Percentiles rank a stretch among this genome's conserved stretches.
Evolutionary conservation across 768 basidiomycete species (phyloP).

Genomic region (Cystofilobasidium bisporidii): DNA sequence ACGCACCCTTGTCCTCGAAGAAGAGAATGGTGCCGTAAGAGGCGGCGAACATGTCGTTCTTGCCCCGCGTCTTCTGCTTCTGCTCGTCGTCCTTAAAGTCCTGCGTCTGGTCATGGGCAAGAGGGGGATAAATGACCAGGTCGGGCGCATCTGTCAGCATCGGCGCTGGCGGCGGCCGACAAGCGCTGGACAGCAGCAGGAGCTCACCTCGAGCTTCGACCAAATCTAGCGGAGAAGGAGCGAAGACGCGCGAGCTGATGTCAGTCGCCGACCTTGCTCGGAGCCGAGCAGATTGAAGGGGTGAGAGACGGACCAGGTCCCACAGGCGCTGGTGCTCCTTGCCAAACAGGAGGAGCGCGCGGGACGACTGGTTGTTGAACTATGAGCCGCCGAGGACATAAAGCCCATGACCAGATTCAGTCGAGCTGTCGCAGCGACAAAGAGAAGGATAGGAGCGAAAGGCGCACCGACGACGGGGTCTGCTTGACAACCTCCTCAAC

Average conservation of each 20-base stretch:
- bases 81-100: slow-evolving; percentile 16
- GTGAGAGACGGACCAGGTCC: slow-evolving; percentile 28
- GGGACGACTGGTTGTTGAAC: slow-evolving; percentile 39
- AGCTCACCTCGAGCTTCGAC: slow-evolving; percentile 1
- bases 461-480: slow-evolving; percentile 1
- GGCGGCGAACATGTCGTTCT: slow-evolving; percentile 34
- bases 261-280: no score
- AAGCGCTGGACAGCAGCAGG: not conserved
- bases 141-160: no score
- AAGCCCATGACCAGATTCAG: no score
- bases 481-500: slow-evolving; percentile 32
- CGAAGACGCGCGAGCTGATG: no score
- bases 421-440: no score
- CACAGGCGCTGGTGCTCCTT: slow-evolving; percentile 36
- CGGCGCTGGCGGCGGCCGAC: not conserved
- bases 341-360: slow-evolving; percentile 39
- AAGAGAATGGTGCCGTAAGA: slow-evolving; percentile 41
- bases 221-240: slow-evolving; percentile 1
- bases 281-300: not conserved
- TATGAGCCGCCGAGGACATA: not conserved
- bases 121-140: not conserved
- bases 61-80: slow-evolving; percentile 25
- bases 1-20: slow-evolving; percentile 37
- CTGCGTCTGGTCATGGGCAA: not conserved
- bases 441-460: no score